A percentile compares a stretch with the other conserved stretches of the same genome.
phyloP scores from a whole-genome alignment of 805 yeast genomes.

The Hermanozyma aechmeae region DNA sequence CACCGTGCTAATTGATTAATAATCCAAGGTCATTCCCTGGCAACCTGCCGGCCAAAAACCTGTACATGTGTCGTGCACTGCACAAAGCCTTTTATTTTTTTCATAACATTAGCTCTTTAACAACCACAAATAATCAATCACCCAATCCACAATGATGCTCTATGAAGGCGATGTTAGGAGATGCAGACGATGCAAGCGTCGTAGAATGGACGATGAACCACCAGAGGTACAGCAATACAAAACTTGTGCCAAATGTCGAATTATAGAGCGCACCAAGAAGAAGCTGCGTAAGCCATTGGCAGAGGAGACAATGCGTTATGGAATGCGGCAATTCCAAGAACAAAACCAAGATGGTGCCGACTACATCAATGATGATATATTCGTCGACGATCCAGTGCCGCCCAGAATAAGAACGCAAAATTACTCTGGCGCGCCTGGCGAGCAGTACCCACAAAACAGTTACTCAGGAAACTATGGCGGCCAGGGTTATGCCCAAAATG shows the following conservation, averaged over 20 bases:
- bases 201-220: constrained; percentile 46
- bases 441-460: too few relatives aligned
- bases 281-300: constrained; percentile 37
- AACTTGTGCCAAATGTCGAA: constrained; percentile 50
- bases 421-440: too few relatives aligned
- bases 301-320: constrained; percentile 37
- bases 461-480: too few relatives aligned
- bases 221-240: constrained; percentile 48
- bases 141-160: neutral
- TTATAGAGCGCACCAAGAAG: constrained; percentile 40
- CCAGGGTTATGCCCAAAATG: too few relatives aligned
- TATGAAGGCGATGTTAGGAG: constrained; percentile 16
- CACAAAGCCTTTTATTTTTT: too few relatives aligned
- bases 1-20: too few relatives aligned
- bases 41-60: too few relatives aligned
- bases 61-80: too few relatives aligned
- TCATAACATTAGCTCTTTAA: too few relatives aligned
- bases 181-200: constrained; percentile 50
- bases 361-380: constrained; percentile 22
- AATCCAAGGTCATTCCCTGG: too few relatives aligned
- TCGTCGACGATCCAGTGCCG: constrained; percentile 13
- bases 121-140: too few relatives aligned
- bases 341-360: constrained; percentile 24
- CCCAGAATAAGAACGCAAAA: too few relatives aligned
- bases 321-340: constrained; percentile 35